Percentiles rank a stretch among this genome's conserved stretches.
Conservation (phyloP, 495 filamentous ascomycete genomes). For the Trichoderma parareesei region DNA sequence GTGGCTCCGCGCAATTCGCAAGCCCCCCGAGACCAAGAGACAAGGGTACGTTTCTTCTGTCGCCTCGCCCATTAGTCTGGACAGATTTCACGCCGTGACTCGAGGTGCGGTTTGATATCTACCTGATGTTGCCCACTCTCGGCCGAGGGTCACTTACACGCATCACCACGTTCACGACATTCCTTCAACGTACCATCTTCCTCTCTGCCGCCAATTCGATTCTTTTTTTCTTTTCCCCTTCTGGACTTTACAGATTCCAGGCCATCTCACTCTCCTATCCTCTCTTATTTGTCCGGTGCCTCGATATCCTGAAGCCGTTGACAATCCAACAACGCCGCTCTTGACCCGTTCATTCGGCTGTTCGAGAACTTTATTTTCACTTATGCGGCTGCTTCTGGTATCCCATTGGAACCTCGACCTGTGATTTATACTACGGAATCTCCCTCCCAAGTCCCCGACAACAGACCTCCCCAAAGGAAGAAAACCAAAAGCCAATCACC, state of each 20-base stretch:
- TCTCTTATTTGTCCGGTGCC: conserved; percentile 11
- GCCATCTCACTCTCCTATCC: conserved; percentile 18
- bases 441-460: conserved; percentile 8
- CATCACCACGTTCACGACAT: conserved; percentile 25
- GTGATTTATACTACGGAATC: conserved; percentile 13
- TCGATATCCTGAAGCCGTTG: conserved; percentile 16
- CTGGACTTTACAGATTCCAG: conserved; percentile 10
- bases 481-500: background rate
- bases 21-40: background rate
- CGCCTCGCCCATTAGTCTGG: background rate
- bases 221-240: background rate
- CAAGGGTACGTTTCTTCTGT: conserved; percentile 1
- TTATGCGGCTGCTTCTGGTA: conserved; percentile 13
- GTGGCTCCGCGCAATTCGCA: conserved; percentile 10
- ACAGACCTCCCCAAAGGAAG: background rate
- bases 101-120: conserved; percentile 10
- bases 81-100: background rate
- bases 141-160: conserved; percentile 11
- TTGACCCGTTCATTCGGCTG: conserved; percentile 11
- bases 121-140: conserved; percentile 7
- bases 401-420: conserved; percentile 7
- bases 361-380: conserved; percentile 10
- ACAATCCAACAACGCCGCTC: conserved; percentile 14
- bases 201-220: conserved; percentile 14
- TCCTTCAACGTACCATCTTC: conserved; percentile 22